Conservation (phyloP, 352 stramenopile genomes). For the Phytophthora crassamura region DNA sequence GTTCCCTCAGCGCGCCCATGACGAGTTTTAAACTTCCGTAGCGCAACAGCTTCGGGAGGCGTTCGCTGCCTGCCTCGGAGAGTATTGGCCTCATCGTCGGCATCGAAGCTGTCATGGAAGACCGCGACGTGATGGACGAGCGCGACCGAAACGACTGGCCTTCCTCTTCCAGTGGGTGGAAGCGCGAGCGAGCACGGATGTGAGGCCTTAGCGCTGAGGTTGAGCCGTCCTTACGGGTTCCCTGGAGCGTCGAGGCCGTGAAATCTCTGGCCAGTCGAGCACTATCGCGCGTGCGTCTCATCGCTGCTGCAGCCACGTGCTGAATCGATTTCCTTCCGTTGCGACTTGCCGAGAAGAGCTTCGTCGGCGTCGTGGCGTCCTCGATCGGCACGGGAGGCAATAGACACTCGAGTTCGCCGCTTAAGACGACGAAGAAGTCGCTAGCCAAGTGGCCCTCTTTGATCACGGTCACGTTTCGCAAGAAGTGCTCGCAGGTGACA, state of each 20-base stretch:
- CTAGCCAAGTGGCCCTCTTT: slow-evolving; percentile 58
- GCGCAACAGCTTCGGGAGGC: slow-evolving; percentile 18
- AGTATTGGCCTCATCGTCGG: slow-evolving; percentile 6
- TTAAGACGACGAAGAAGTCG: slow-evolving; percentile 73
- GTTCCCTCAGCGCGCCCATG: slow-evolving; percentile 16
- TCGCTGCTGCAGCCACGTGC: slow-evolving; percentile 18
- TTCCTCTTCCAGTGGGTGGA: slow-evolving; percentile 20
- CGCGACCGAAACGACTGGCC: not conserved
- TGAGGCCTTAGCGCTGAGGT: not conserved
- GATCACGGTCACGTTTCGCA: slow-evolving; percentile 62
- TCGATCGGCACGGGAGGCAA: slow-evolving; percentile 39
- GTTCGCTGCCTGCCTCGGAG: slow-evolving; percentile 11
- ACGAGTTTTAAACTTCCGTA: slow-evolving; percentile 30
- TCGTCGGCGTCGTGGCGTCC: not conserved
- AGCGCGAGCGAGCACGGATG: not conserved
- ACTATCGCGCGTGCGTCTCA: slow-evolving; percentile 30
- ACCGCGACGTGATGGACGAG: slow-evolving; percentile 8
- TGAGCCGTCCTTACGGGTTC: slow-evolving; percentile 10
- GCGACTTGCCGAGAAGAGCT: slow-evolving; percentile 10
- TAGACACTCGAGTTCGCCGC: slow-evolving; percentile 60
- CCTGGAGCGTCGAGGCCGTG: slow-evolving; percentile 23
- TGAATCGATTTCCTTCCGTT: slow-evolving; percentile 28
- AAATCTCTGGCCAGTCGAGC: slow-evolving; percentile 24
- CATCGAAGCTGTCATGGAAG: slow-evolving; percentile 13
- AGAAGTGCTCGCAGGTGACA: slow-evolving; percentile 62